Base-by-base conservation (phyloP, 2,329 filamentous ascomycete genomes). In the Harringtonia aguacate region DNA sequence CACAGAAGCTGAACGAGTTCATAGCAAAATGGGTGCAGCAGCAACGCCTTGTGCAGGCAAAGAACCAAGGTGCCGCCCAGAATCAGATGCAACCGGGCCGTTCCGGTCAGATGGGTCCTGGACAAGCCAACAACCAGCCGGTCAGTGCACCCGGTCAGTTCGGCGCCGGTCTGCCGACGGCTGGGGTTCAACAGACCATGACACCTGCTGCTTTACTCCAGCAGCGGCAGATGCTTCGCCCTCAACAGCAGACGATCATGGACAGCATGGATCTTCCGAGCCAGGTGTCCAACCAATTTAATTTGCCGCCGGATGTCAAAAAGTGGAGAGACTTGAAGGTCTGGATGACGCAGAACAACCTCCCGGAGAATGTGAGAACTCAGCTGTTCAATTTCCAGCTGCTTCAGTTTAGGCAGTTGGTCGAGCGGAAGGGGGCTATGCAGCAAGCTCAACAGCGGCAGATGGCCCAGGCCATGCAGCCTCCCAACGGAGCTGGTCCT, bases 1-100 rank as follows among this genome's bases (percentile, higher is more conserved):
- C 62, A 0, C 71, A 75, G 2, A 73, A 74, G 55, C 54, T 75
- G 12, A 66, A 67, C 21, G 73, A 78, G 34, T 55, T 75, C 42
- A 61, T 79, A 39, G 56, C 61, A 17, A 70, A 65, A 48, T 76
- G 70, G 70, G 61, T 70, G 46, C 61, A 56, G 34, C 52, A 56
- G 41, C 58, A 63, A 15, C 62, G 58, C 12, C 31, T 17, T 30
- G 33, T 18, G 17, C 39, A 31, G n/a, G 53, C 54, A 43, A 51
- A 50, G 21, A 43, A 43, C 18, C 34, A 24, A 0, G 55, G 50
- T 15, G 56, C 55, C 27, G 52, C 55, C 22, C 44, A 53, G 58
- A 36, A 36, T 42, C 38, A 55, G 49, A 34, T 46, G 33, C 50
- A 43, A 39, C 36, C 43, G 20, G 43, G 41, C 2, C 50, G 47